Evolutionary conservation across 2,329 filamentous ascomycete species (phyloP).

Genomic region (Diatrype stigma): DNA sequence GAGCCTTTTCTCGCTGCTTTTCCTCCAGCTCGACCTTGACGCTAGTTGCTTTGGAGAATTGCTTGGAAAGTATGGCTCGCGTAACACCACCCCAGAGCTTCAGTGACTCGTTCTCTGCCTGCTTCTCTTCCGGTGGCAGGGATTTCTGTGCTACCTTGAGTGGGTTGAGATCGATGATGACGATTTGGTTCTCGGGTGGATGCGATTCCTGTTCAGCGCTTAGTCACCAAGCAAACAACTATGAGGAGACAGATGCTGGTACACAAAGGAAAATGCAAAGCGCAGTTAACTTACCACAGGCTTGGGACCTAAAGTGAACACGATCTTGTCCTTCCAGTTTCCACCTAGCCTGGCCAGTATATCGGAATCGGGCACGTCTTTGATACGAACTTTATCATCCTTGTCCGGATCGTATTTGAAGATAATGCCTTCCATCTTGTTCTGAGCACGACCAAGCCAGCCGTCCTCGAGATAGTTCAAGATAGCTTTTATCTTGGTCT

Average conservation of each 20-base stretch:
- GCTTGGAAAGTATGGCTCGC: slow-evolving; percentile 75
- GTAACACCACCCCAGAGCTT: slow-evolving; percentile 87
- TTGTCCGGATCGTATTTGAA: slow-evolving; percentile 88
- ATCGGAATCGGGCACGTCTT: slow-evolving; percentile 82
- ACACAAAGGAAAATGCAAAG: neutral
- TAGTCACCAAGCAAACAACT: slow-evolving; percentile 2
- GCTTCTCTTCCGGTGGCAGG: slow-evolving; percentile 70
- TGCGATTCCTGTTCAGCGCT: slow-evolving; percentile 36
- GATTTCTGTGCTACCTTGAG: slow-evolving; percentile 75
- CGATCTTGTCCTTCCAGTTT: slow-evolving; percentile 73
- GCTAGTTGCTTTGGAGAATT: slow-evolving; percentile 78
- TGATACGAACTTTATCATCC: slow-evolving; percentile 73
- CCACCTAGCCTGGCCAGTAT: slow-evolving; percentile 79
- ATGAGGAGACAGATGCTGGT: neutral
- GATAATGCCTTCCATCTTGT: slow-evolving; percentile 84
- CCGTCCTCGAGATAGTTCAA: slow-evolving; percentile 91
- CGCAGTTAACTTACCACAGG: slow-evolving; percentile 51
- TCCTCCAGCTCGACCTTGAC: slow-evolving; percentile 93
- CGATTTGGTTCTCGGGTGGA: slow-evolving; percentile 57
- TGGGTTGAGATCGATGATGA: slow-evolving; percentile 85
- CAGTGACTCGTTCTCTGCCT: slow-evolving; percentile 85
- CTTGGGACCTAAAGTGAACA: slow-evolving; percentile 57
- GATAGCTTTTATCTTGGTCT: slow-evolving; percentile 87
- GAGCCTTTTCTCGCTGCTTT: slow-evolving; percentile 76
- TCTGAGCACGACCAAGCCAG: slow-evolving; percentile 87